A percentile compares a stretch with the other conserved stretches of the same genome.
Evolutionary conservation across 169 alveolate species (phyloP).

Genomic region (Plasmodium malariae): DNA sequence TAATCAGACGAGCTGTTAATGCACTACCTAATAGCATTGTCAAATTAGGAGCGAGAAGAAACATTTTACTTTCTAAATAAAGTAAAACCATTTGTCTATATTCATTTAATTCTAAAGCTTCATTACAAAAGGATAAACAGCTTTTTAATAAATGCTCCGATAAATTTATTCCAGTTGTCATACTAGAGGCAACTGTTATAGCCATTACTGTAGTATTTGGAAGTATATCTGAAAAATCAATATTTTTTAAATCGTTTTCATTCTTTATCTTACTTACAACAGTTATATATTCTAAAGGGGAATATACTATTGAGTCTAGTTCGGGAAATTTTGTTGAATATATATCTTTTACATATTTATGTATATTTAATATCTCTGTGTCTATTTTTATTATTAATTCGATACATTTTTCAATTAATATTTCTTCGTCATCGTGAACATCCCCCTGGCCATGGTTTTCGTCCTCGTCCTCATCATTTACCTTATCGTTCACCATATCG

Average conservation of each 20-base stretch:
- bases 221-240: constrained; percentile 86
- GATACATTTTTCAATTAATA: constrained; percentile 86
- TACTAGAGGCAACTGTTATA: constrained; percentile 91
- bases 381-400: constrained; percentile 84
- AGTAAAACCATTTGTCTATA: constrained; percentile 76
- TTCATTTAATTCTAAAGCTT: constrained; percentile 83
- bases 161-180: constrained; percentile 84
- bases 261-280: constrained; percentile 90
- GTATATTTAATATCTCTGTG: constrained; percentile 87
- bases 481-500: neutral
- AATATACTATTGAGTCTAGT: constrained; percentile 89
- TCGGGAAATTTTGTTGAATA: constrained; percentile 91
- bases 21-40: constrained; percentile 96
- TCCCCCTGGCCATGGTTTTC: constrained; percentile 4
- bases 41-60: constrained; percentile 96
- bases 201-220: constrained; percentile 93
- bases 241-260: constrained; percentile 86
- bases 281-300: constrained; percentile 90
- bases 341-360: constrained; percentile 88
- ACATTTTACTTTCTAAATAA: constrained; percentile 93
- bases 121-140: constrained; percentile 78
- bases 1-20: constrained; percentile 96
- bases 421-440: constrained; percentile 74
- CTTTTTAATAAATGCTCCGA: constrained; percentile 67
- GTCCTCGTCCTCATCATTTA: neutral